Evolutionary conservation across 192 early-diverging fungal genomes (phyloP), one percentile per base, ranked within the genome.

Genomic region (Chytriomyces confervae): DNA sequence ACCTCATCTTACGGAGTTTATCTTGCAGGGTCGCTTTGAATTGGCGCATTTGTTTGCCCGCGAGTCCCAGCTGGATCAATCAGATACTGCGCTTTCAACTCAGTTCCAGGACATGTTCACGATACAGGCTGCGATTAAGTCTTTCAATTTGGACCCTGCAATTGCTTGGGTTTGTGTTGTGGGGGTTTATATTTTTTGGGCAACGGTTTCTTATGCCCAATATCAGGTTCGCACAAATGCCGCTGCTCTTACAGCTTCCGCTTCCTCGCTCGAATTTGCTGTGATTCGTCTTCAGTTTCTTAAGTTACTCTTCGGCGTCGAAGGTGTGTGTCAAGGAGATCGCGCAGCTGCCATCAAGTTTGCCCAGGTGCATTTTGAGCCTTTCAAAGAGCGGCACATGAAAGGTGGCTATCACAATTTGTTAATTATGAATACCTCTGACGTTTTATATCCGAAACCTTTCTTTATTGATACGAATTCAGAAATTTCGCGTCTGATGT

Each of bases 31-130:
- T 18, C 89, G 93, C 53, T 97, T 97, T 84, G 91, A 90, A 45
- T 77, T 96, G 27, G 94, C 91, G 4, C 84, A 91, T 13, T 78
- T 78, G 23, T 95, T 95, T 81, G 82, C 87, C 43, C 45, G 43
- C 29, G 88, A 89, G 66, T 74, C 79, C 57, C 75, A 47, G 16
- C 47, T 84, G 9, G 16, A 23, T 11, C 9, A 69, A 48, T 44
- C 66, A 29, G 62, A 48, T n/a, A 79, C 85, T 18, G 78, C 91
- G 27, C 63, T 65, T 27, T 82, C 89, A 64, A 77, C 60, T 65
- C 88, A 93, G 78, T 97, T 99, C 61, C 78, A 82, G 47, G 93
- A 93, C 36, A 96, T 99, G 95, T 94, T 92, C 79, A 66, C 79
- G 16, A 92, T 95, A 63, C 79, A 94, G 8, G 83, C 86, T 45